Conservation (phyloP, 148 eudicot genomes). For the Talinum fruticosum region DNA sequence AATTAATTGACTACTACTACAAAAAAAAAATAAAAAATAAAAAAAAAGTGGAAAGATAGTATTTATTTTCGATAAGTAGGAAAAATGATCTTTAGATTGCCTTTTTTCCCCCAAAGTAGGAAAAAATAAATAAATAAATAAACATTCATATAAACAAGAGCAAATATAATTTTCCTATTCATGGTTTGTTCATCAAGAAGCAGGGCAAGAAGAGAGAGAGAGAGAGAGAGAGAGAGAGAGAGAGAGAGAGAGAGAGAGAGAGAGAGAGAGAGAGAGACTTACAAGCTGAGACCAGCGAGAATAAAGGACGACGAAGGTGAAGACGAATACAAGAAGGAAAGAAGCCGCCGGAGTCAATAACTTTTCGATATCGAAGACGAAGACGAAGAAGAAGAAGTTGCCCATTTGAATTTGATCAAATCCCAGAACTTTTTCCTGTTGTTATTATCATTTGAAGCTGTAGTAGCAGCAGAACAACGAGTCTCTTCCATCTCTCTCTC, state of each 20-base stretch:
- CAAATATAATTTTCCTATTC: no score
- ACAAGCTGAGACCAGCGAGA: conserved; percentile 32
- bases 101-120: no score
- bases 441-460: background rate
- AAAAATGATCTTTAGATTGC: no score
- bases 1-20: no score
- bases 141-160: no score
- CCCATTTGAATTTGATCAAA: background rate
- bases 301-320: conserved; percentile 18
- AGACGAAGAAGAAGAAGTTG: background rate
- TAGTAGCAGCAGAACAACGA: background rate
- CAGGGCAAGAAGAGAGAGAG: background rate
- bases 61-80: no score
- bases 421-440: conserved; percentile 3
- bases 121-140: no score
- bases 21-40: no score
- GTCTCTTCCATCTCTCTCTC: conserved; percentile 24
- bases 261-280: conserved; percentile 9
- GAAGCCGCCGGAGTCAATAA: conserved; percentile 17
- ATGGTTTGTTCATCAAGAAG: background rate
- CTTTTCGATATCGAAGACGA: background rate
- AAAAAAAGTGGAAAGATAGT: no score
- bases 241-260: no score
- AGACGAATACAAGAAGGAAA: conserved; percentile 19
- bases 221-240: no score